A percentile compares a stretch with the other conserved stretches of the same genome.
Conservation (phyloP, 2,329 filamentous ascomycete genomes). For the Penicillium sp. region DNA sequence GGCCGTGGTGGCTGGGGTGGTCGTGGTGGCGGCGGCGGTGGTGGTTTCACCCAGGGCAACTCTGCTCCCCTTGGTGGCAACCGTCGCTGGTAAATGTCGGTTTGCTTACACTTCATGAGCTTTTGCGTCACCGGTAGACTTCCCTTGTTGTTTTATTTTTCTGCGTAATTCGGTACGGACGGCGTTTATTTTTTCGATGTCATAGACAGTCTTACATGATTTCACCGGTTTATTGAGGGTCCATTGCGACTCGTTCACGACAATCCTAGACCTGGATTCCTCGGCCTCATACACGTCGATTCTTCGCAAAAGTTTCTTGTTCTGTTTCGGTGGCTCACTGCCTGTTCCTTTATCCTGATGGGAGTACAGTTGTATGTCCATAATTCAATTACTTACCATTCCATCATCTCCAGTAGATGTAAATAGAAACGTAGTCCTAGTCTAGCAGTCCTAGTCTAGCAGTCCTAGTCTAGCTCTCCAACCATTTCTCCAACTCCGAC, state of each 20-base stretch:
- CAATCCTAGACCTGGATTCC: slow-evolving; percentile 14
- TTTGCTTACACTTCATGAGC: slow-evolving; percentile 23
- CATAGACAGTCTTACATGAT: slow-evolving; percentile 37
- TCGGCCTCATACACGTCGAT: slow-evolving; percentile 18
- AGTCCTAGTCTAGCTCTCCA: slow-evolving; percentile 8
- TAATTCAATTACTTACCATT: slow-evolving; percentile 7
- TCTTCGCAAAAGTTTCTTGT: slow-evolving; percentile 20
- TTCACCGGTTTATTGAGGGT: slow-evolving; percentile 13
- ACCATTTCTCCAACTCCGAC: slow-evolving; percentile 14
- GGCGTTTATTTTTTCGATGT: slow-evolving; percentile 38
- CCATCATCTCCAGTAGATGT: too few species aligned
- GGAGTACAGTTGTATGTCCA: slow-evolving; percentile 10
- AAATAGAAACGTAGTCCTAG: background rate
- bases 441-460: slow-evolving; percentile 4
- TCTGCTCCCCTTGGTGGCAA: slow-evolving; percentile 56
- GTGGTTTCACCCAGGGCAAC: slow-evolving; percentile 59
- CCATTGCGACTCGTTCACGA: slow-evolving; percentile 4
- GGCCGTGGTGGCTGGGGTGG: slow-evolving; percentile 63
- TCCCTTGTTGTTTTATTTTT: slow-evolving; percentile 21
- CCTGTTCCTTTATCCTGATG: background rate
- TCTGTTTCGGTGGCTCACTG: background rate
- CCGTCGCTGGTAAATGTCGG: slow-evolving; percentile 56
- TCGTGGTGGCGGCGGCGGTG: slow-evolving; percentile 44
- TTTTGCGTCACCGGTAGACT: slow-evolving; percentile 31
- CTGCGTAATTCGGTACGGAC: slow-evolving; percentile 38